Percentiles rank a stretch among this genome's conserved stretches.
Conservation (phyloP, 2,329 filamentous ascomycete genomes). For the Lasiodiplodia theobromae region DNA sequence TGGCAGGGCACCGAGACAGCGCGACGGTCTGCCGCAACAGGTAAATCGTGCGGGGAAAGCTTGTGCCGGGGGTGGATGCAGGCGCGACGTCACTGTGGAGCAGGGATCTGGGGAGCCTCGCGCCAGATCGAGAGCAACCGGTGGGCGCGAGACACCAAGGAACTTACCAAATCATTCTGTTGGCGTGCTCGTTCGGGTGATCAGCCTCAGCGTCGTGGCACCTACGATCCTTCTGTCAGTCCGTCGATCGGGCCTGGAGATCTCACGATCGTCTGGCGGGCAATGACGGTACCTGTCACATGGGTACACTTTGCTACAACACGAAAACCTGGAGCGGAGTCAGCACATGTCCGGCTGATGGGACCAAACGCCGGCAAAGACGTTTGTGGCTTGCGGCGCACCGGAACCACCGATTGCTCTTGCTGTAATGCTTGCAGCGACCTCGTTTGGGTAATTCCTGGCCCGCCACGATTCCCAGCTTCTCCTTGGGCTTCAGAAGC, state of each 20-base stretch:
- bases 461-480: conserved; percentile 62
- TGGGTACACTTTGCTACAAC: conserved; percentile 63
- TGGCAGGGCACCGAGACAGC: conserved; percentile 16
- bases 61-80: conserved; percentile 16
- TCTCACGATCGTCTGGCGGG: conserved; percentile 1
- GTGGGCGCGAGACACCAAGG: conserved; percentile 18
- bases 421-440: conserved; percentile 61
- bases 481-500: conserved; percentile 44
- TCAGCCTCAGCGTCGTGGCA: conserved; percentile 77
- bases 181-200: conserved; percentile 81
- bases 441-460: conserved; percentile 62
- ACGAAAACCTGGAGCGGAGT: conserved; percentile 56
- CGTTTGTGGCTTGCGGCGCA: conserved; percentile 37
- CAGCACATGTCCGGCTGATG: conserved; percentile 15
- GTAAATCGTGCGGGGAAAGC: conserved; percentile 22
- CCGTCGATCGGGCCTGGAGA: conserved; percentile 36
- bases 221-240: conserved; percentile 36
- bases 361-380: neutral
- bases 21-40: conserved; percentile 6
- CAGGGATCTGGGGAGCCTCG: conserved; percentile 19
- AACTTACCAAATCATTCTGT: conserved; percentile 76
- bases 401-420: conserved; percentile 65
- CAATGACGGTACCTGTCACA: conserved; percentile 58
- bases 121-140: conserved; percentile 6
- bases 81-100: conserved; percentile 21